Evolutionary conservation across 805 yeast genomes (phyloP).

Genomic region (Candida sithepensis): DNA sequence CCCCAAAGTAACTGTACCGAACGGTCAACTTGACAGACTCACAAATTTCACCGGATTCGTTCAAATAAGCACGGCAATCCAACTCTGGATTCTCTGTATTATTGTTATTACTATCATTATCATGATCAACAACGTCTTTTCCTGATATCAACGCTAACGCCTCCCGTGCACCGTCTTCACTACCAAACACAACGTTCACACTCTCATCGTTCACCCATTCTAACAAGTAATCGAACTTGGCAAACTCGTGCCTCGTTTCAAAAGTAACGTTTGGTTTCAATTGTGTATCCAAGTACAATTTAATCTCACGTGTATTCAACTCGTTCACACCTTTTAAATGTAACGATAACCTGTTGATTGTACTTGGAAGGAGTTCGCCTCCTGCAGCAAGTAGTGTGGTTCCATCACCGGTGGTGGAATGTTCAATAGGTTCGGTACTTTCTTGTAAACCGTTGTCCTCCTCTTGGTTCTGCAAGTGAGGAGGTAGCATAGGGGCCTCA

Average conservation of each 20-base stretch:
- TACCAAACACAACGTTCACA: constrained; percentile 51
- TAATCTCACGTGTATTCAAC: constrained; percentile 57
- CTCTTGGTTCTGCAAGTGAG: constrained; percentile 18
- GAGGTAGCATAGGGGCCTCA: constrained; percentile 22
- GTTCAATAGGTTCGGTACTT: neutral
- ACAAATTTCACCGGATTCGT: constrained; percentile 13
- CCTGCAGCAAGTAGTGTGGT: no score
- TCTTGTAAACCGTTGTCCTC: constrained; percentile 2
- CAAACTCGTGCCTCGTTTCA: constrained; percentile 26
- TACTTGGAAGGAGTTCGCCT: no score
- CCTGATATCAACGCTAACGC: constrained; percentile 17
- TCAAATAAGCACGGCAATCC: constrained; percentile 23
- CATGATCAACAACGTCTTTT: neutral
- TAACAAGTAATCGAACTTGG: constrained; percentile 35
- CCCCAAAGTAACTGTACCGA: constrained; percentile 51
- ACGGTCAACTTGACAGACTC: constrained; percentile 34
- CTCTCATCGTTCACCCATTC: constrained; percentile 69
- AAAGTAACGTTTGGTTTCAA: constrained; percentile 32
- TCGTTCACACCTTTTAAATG: constrained; percentile 60
- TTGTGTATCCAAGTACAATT: constrained; percentile 48
- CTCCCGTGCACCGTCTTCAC: constrained; percentile 22
- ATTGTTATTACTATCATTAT: constrained; percentile 9
- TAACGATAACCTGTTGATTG: constrained; percentile 47
- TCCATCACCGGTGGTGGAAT: no score
- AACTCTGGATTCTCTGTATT: constrained; percentile 38